Conservation (phyloP, 1,139 yeast genomes). For the Saccharomyces hybrid region DNA sequence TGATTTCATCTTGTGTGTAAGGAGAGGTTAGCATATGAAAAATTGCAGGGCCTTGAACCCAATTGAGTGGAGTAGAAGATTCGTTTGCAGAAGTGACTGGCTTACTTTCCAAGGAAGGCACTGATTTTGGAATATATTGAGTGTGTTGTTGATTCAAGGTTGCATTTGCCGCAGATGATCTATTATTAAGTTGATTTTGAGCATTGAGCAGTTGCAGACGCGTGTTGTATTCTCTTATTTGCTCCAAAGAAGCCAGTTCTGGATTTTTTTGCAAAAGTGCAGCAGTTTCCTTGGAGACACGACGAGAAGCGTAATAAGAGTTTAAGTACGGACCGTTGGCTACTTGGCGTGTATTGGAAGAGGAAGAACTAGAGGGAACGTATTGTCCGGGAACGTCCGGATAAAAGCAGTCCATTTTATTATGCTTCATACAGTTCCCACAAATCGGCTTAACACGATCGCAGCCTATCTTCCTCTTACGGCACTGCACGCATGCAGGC, state of each 20-base stretch:
- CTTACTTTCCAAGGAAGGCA: slow-evolving; percentile 18
- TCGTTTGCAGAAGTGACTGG: slow-evolving; percentile 19
- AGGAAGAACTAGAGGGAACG: slow-evolving; percentile 6
- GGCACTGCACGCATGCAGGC: slow-evolving; percentile 41
- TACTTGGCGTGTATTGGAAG: not conserved
- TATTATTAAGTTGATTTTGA: slow-evolving; percentile 11
- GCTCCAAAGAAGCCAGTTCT: slow-evolving; percentile 25
- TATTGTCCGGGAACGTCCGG: slow-evolving; percentile 19
- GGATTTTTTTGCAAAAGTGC: slow-evolving; percentile 13
- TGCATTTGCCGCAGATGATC: slow-evolving; percentile 1
- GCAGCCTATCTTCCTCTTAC: slow-evolving; percentile 47
- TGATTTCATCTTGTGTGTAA: slow-evolving; percentile 21
- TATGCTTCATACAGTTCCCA: slow-evolving; percentile 41
- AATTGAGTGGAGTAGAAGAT: slow-evolving; percentile 15
- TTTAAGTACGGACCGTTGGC: slow-evolving; percentile 2
- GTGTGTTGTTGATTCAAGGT: slow-evolving; percentile 5
- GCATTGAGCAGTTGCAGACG: slow-evolving; percentile 20
- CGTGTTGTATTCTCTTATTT: slow-evolving; percentile 26
- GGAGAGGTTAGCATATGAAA: slow-evolving; percentile 22
- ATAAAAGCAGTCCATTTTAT: slow-evolving; percentile 24
- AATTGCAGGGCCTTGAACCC: slow-evolving; percentile 31
- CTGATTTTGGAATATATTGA: slow-evolving; percentile 21
- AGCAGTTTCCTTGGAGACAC: slow-evolving; percentile 8
- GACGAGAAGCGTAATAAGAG: slow-evolving; percentile 3
- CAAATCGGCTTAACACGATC: slow-evolving; percentile 52